Base-by-base conservation (phyloP, 345 rosid species). In the Citrus sp. region DNA sequence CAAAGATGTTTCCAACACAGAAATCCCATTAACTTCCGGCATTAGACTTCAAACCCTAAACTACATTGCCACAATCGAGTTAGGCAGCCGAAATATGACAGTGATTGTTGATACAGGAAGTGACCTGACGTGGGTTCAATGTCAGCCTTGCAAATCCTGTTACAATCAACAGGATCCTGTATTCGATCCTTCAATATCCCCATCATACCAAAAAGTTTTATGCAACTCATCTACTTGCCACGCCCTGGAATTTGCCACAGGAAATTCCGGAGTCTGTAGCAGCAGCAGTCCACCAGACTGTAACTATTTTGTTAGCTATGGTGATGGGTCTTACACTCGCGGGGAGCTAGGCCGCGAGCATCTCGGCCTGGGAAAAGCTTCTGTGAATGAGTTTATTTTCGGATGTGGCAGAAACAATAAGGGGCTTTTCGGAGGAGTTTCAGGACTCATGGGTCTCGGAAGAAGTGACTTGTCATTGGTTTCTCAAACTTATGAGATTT, bases 61-160 rank as follows among this genome's bases (percentile, higher is more conserved):
- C 83, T 95, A 95, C 88, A 82, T 92, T 19, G 99, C 90, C 60
- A 81, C 88, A 34, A 79, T 95, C 34, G 84, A 84, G 30, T 37
- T 95, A 65, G 97, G 94, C 2, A 89, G 90, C 22, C 73, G 46
- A 69, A 87, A 90, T 35, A 82, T 90, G 90, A 90, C 84, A 28
- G 86, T 92, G 55, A 92, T 95, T 30, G 95, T 91, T 14, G 98
- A 95, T 75, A 95, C 97, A 0, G 99, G 99, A 70, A 95, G 99
- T 69, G 99, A 95, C 77, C 85, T 95, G 82, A 93, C 95, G 4
- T 95, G 99, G 99, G 91, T 95, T 60, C 99, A 93, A 73, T 95
- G 99, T 83, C 92, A 86, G 56, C 98, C 99, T 30, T 95, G 99
- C 80, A 87, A 58, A 54, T 78, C 74, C 5, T 95, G 99, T 82